phyloP scores from a whole-genome alignment of 176 grass and related monocot species.

The Juncus effusus region DNA sequence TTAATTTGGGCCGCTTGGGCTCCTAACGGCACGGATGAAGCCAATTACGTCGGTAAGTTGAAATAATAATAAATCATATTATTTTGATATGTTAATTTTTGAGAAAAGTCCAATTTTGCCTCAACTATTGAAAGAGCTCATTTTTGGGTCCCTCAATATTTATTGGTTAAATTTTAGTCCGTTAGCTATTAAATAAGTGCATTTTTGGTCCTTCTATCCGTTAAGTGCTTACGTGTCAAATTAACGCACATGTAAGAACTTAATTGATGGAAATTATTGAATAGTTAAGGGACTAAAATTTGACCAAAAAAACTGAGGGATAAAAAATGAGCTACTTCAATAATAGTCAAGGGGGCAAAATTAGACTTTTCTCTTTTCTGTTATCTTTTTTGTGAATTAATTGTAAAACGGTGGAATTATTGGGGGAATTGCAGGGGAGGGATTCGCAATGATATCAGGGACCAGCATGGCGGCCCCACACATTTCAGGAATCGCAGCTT shows the following conservation, averaged over 20 bases:
- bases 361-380: neutral
- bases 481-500: conserved; percentile 88
- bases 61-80: too few relatives aligned
- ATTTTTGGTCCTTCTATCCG: too few relatives aligned
- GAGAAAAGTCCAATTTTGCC: too few relatives aligned
- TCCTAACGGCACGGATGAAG: conserved; percentile 91
- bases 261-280: too few relatives aligned
- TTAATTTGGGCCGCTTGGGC: conserved; percentile 97
- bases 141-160: too few relatives aligned
- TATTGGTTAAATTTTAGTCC: too few relatives aligned
- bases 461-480: conserved; percentile 99
- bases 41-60: conserved; percentile 69
- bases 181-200: too few relatives aligned
- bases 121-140: too few relatives aligned
- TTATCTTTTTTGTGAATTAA: neutral
- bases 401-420: conserved; percentile 5
- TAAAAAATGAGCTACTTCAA: neutral
- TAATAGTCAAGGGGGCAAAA: neutral
- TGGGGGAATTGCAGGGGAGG: conserved; percentile 50
- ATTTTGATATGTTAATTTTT: too few relatives aligned
- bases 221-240: too few relatives aligned
- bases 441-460: conserved; percentile 97
- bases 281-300: neutral
- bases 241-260: too few relatives aligned
- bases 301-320: neutral